Conservation (phyloP, 1,284 basidiomycete genomes). For the Megacollybia platyphylla region DNA sequence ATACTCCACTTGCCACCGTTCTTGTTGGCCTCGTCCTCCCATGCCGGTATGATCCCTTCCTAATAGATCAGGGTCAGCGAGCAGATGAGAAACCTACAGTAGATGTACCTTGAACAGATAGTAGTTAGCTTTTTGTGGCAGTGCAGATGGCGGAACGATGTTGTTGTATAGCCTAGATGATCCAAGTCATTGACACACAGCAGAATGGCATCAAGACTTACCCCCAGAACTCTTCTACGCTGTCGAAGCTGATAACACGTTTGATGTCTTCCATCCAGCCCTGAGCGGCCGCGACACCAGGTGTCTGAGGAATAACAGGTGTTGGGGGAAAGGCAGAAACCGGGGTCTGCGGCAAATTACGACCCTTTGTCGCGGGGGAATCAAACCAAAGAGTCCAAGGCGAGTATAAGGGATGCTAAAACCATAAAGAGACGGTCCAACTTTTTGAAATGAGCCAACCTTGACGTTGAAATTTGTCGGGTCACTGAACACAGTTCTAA, state of each 20-base stretch:
- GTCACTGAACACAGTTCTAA: constrained; percentile 86
- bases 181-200: constrained; percentile 8
- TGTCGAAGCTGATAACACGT: constrained; percentile 86
- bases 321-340: constrained; percentile 69
- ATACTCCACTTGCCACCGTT: constrained; percentile 98
- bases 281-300: constrained; percentile 54
- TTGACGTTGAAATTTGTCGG: constrained; percentile 88
- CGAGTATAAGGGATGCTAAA: constrained; percentile 81
- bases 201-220: constrained; percentile 19
- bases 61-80: constrained; percentile 17
- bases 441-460: constrained; percentile 25
- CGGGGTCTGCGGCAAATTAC: constrained; percentile 79
- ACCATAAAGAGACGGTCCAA: constrained; percentile 4
- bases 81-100: not conserved
- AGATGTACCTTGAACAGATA: constrained; percentile 87
- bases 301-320: constrained; percentile 47
- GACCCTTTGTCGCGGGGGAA: constrained; percentile 79
- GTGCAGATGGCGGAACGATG: constrained; percentile 89
- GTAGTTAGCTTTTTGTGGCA: constrained; percentile 95
- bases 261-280: constrained; percentile 98
- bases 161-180: constrained; percentile 82
- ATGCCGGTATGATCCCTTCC: constrained; percentile 92
- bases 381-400: constrained; percentile 98
- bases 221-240: constrained; percentile 98
- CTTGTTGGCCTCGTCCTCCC: constrained; percentile 95